phyloP scores from a whole-genome alignment of 768 basidiomycete genomes.

The Tulasnella sp. region DNA sequence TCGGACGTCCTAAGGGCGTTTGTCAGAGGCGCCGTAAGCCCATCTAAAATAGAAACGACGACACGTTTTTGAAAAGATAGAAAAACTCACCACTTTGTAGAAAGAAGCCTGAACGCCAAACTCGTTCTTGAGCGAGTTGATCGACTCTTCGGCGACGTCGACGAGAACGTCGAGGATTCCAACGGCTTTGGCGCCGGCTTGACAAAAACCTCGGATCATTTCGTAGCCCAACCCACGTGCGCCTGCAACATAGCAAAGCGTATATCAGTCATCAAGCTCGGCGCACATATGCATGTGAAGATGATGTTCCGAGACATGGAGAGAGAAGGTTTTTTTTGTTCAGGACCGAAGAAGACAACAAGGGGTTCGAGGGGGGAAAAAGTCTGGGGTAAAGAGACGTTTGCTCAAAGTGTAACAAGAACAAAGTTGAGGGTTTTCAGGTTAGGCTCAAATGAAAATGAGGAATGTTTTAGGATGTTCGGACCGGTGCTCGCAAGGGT shows the following conservation, averaged over 20 bases:
- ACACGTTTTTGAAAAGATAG: not conserved
- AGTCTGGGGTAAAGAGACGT: not conserved
- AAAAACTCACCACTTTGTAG: constrained; percentile 11
- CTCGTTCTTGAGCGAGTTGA: constrained; percentile 13
- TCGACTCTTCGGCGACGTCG: constrained; percentile 7
- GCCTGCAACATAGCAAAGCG: not conserved
- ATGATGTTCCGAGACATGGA: not conserved
- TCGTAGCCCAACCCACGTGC: constrained; percentile 20
- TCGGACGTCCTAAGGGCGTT: constrained; percentile 9
- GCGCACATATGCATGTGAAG: not conserved
- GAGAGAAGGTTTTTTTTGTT: not conserved
- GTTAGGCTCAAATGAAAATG: not conserved
- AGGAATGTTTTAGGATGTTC: not conserved
- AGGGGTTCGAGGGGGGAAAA: not conserved
- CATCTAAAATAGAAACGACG: not conserved
- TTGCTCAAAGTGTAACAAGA: not conserved
- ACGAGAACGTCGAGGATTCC: constrained; percentile 19
- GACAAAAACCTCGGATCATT: constrained; percentile 19
- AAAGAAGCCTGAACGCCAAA: constrained; percentile 18
- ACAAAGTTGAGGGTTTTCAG: not conserved
- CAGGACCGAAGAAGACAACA: not conserved
- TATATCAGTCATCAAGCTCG: not conserved
- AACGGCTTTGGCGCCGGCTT: constrained; percentile 15
- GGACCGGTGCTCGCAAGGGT: not conserved
- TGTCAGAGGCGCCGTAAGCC: not conserved